Evolutionary conservation across 345 rosid genomes (phyloP).

Genomic region (Salix udensis): DNA sequence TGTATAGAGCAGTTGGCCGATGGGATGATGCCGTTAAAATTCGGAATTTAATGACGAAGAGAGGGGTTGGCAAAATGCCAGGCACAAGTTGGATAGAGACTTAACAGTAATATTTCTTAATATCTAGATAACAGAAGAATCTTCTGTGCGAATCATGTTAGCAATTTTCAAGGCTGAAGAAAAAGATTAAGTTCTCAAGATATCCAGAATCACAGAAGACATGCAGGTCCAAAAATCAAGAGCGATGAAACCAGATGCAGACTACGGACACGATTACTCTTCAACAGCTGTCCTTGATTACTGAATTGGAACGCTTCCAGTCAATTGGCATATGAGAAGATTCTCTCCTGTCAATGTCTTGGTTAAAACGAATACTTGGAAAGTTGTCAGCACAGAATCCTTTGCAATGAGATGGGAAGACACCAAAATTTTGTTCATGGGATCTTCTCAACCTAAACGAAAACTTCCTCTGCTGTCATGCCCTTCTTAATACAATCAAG

Average conservation of each 20-base stretch:
- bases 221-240: background rate
- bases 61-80: conserved; percentile 55
- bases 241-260: background rate
- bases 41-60: conserved; percentile 60
- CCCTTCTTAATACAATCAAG: background rate
- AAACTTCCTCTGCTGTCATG: background rate
- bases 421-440: background rate
- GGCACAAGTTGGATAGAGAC: conserved; percentile 58
- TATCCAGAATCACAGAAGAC: background rate
- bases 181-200: background rate
- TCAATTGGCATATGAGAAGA: background rate
- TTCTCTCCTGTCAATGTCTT: background rate
- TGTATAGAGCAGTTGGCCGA: conserved; percentile 64
- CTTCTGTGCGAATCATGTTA: background rate
- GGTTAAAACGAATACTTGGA: background rate
- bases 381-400: background rate
- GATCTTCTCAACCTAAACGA: too few species aligned
- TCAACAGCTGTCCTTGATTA: too few species aligned
- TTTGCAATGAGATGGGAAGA: background rate
- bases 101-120: background rate
- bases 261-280: background rate
- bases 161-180: background rate
- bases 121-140: background rate
- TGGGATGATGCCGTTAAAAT: conserved; percentile 73
- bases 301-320: background rate